Conservation (phyloP, 352 stramenopile species). For the Nothophytophthora sp. region DNA sequence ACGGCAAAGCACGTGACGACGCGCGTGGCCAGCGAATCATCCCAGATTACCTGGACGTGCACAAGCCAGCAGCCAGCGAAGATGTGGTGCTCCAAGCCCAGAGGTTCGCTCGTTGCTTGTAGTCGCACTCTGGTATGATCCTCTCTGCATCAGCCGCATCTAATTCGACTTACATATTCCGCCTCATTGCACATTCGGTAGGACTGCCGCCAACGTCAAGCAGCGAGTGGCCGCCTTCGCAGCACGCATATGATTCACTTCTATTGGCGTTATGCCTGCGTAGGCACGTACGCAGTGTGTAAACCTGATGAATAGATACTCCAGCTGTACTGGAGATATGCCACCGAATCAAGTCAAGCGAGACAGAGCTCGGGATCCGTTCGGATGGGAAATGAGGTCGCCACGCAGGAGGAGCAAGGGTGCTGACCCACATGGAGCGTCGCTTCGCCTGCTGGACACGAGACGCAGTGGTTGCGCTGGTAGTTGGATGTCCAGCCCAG, state of each 20-base stretch:
- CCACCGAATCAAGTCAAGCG: constrained; percentile 11
- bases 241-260: constrained; percentile 25
- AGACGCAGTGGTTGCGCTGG: constrained; percentile 55
- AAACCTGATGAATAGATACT: constrained; percentile 19
- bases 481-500: constrained; percentile 50
- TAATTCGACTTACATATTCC: constrained; percentile 3
- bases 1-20: constrained; percentile 73
- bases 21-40: constrained; percentile 70
- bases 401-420: constrained; percentile 44
- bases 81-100: constrained; percentile 46
- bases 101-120: constrained; percentile 31
- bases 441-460: constrained; percentile 40
- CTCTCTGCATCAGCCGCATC: no score
- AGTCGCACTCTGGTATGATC: constrained; percentile 1
- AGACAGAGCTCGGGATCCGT: constrained; percentile 20
- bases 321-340: constrained; percentile 8
- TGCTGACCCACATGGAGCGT: constrained; percentile 44
- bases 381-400: constrained; percentile 28
- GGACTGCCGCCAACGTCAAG: constrained; percentile 26
- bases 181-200: constrained; percentile 6
- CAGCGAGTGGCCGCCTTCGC: constrained; percentile 36
- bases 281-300: no score
- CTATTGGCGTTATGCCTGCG: background rate
- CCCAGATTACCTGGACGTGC: constrained; percentile 67
- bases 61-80: constrained; percentile 50